phyloP scores from a whole-genome alignment of 805 yeast species.

The Ascoidea rubescens region DNA sequence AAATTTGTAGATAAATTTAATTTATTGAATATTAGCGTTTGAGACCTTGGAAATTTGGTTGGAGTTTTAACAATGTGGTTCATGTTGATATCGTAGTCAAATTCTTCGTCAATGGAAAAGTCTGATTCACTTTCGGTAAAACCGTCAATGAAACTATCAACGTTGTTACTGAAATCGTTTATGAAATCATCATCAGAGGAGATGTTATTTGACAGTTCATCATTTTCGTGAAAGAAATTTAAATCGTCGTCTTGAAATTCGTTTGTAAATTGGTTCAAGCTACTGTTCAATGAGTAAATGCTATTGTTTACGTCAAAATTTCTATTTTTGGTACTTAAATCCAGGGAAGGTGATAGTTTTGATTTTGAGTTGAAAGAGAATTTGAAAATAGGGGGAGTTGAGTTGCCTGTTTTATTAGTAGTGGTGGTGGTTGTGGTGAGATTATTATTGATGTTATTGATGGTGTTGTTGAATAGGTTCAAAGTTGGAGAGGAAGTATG shows the following conservation, averaged over 20 bases:
- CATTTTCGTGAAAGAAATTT: background rate
- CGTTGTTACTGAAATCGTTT: background rate
- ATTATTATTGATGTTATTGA: no score
- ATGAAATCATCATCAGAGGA: background rate
- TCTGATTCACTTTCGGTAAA: background rate
- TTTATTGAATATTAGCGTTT: no score
- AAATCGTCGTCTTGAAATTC: background rate
- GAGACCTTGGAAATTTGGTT: background rate
- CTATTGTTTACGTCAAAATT: no score
- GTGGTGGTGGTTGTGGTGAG: background rate
- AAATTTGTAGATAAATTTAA: no score
- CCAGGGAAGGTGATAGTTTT: no score
- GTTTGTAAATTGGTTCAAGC: no score
- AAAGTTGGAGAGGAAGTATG: no score
- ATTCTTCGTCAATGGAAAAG: background rate
- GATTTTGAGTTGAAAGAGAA: background rate
- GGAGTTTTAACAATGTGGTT: background rate
- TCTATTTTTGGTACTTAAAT: no score
- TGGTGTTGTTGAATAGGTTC: no score
- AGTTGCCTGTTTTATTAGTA: background rate
- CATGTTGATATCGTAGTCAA: background rate
- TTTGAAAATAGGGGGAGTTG: background rate
- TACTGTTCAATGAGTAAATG: background rate
- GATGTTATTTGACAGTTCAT: background rate
- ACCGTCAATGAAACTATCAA: background rate